Percentiles rank a stretch among this genome's conserved stretches.
These are phyloP conservation scores for Rhodosporidiobolus sp. DNA, from an alignment of 768 basidiomycete genomes.

Conservation along the genomic window DNA sequence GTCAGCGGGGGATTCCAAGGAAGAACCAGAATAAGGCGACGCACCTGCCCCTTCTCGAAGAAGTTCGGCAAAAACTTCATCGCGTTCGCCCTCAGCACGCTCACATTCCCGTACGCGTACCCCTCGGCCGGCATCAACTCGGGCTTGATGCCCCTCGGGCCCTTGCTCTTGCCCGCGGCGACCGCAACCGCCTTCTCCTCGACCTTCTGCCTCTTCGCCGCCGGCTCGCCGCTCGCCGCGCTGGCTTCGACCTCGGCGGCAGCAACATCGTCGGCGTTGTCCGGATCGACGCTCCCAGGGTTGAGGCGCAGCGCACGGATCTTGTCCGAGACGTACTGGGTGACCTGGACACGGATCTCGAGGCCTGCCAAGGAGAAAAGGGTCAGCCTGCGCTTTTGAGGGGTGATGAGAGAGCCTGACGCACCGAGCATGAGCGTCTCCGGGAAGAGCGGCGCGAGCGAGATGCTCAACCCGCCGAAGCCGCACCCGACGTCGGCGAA, in stretches of 20 bases:
- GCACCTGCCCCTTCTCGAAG: conserved; percentile 75
- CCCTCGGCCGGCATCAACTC: conserved; percentile 49
- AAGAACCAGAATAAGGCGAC: conserved; percentile 16
- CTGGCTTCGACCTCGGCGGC: conserved; percentile 45
- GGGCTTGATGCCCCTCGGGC: conserved; percentile 32
- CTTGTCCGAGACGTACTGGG: conserved; percentile 90
- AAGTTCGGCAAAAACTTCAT: conserved; percentile 99
- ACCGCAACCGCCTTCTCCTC: conserved; percentile 6
- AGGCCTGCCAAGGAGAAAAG: conserved; percentile 64
- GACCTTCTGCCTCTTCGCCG: conserved; percentile 13
- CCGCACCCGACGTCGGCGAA: conserved; percentile 98
- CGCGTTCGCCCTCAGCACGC: conserved; percentile 89
- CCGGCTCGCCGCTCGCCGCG: background rate
- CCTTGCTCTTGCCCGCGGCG: too few relatives aligned
- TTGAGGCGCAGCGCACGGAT: conserved; percentile 81
- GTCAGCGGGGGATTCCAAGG: background rate
- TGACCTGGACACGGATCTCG: conserved; percentile 95
- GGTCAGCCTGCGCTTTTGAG: background rate
- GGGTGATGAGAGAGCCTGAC: conserved; percentile 32
- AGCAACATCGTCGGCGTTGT: conserved; percentile 34
- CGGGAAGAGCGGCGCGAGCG: conserved; percentile 85
- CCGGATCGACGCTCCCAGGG: conserved; percentile 39
- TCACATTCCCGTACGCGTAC: conserved; percentile 73
- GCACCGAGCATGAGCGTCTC: conserved; percentile 88
- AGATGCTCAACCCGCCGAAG: conserved; percentile 87